Evolutionary conservation across 2,329 filamentous ascomycete species (phyloP).

Genomic region (Bipolaris bicolor): DNA sequence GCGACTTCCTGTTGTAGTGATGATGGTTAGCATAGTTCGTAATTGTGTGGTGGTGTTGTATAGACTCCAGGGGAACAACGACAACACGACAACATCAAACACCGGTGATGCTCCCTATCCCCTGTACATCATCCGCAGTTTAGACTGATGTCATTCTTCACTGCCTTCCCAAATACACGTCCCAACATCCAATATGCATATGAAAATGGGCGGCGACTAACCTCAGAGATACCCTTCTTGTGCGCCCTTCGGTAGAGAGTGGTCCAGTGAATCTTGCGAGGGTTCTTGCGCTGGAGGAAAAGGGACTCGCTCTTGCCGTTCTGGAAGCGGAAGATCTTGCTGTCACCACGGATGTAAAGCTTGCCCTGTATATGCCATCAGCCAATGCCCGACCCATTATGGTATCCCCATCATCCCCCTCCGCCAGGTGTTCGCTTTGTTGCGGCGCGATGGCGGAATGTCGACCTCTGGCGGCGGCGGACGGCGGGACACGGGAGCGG

Average conservation of each 20-base stretch:
- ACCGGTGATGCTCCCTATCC: background rate
- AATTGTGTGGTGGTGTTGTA: background rate
- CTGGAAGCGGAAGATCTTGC: conserved; percentile 99
- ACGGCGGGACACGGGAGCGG: conserved; percentile 13
- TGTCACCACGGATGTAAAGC: conserved; percentile 99
- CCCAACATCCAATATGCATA: conserved; percentile 2
- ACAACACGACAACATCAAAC: background rate
- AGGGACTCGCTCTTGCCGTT: conserved; percentile 99
- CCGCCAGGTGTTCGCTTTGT: conserved; percentile 24
- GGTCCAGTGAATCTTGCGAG: conserved; percentile 98
- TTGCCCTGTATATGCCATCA: conserved; percentile 74
- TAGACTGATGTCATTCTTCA: conserved; percentile 32
- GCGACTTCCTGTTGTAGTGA: conserved; percentile 80
- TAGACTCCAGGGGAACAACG: background rate
- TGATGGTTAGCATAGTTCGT: conserved; percentile 28
- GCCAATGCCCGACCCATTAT: conserved; percentile 26
- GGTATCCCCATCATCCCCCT: conserved; percentile 11
- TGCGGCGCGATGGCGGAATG: conserved; percentile 26
- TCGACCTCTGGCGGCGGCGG: conserved; percentile 30
- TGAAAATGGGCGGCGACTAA: conserved; percentile 56
- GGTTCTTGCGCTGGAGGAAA: conserved; percentile 99
- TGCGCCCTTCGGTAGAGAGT: conserved; percentile 97
- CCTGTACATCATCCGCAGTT: conserved; percentile 7
- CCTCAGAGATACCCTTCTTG: conserved; percentile 99
- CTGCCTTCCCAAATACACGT: conserved; percentile 6